phyloP scores from a whole-genome alignment of 2,329 filamentous ascomycete genomes.

The Stagonosporopsis chrysanthemi region DNA sequence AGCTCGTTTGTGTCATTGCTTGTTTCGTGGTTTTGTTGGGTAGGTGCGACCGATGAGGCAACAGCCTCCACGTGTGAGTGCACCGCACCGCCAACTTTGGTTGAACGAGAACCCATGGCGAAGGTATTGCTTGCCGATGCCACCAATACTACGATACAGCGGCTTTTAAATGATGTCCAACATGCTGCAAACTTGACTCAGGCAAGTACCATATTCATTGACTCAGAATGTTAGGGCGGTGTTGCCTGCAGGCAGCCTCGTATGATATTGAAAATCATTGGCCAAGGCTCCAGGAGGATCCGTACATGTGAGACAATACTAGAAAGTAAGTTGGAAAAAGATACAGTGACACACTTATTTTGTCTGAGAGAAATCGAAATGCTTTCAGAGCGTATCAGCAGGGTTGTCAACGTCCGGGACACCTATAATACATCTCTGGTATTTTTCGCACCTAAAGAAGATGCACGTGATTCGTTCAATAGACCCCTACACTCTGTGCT shows the following conservation, averaged over 20 bases:
- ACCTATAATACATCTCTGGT: not conserved
- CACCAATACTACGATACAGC: not conserved
- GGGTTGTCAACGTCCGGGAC: not conserved
- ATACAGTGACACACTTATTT: not conserved
- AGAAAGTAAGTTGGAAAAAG: not conserved
- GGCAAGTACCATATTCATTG: constrained; percentile 22
- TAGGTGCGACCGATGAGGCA: constrained; percentile 21
- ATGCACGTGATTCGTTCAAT: not conserved
- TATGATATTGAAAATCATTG: constrained; percentile 25
- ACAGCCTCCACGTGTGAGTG: constrained; percentile 26
- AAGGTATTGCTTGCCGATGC: not conserved
- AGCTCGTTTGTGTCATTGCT: constrained; percentile 18
- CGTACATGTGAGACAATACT: not conserved
- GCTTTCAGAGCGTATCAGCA: not conserved
- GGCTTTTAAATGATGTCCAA: constrained; percentile 7
- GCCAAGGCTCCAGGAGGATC: constrained; percentile 13
- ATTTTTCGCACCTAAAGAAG: not conserved
- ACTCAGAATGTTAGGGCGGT: constrained; percentile 32
- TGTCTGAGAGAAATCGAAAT: not conserved
- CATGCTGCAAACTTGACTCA: constrained; percentile 26
- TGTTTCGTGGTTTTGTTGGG: constrained; percentile 20
- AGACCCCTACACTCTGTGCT: not conserved
- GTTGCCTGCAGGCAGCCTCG: constrained; percentile 43
- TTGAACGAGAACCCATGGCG: constrained; percentile 41
- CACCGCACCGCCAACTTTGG: constrained; percentile 30